These are phyloP conservation scores for Colletotrichum neosansevieriae DNA, from an alignment of 2,329 filamentous ascomycete species.

Conservation along the genomic window DNA sequence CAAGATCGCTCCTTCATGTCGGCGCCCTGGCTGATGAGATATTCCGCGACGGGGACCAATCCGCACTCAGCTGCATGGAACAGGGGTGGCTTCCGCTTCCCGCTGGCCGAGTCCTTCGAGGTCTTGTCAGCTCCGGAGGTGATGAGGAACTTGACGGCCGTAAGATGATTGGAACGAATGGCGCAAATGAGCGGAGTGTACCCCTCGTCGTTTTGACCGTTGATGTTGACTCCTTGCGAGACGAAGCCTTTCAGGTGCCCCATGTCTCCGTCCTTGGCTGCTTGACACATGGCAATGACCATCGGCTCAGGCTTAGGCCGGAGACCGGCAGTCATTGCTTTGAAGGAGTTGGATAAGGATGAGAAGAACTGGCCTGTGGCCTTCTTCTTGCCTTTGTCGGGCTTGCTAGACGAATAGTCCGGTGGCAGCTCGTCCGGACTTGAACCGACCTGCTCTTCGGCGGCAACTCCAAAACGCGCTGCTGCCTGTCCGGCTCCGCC, in stretches of 20 bases:
- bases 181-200: conserved; percentile 52
- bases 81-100: conserved; percentile 43
- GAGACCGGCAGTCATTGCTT: conserved; percentile 50
- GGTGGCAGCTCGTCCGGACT: background rate
- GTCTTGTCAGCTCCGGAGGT: conserved; percentile 47
- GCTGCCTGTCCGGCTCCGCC: conserved; percentile 5
- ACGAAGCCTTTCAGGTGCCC: conserved; percentile 50
- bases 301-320: conserved; percentile 52
- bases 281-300: conserved; percentile 52
- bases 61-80: conserved; percentile 43
- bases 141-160: conserved; percentile 50
- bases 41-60: conserved; percentile 30
- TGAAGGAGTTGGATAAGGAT: conserved; percentile 50
- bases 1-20: conserved; percentile 37
- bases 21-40: conserved; percentile 39
- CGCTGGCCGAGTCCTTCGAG: conserved; percentile 37
- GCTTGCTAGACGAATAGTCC: conserved; percentile 1
- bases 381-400: conserved; percentile 35
- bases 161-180: conserved; percentile 47
- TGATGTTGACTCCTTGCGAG: conserved; percentile 51
- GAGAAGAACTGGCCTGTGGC: conserved; percentile 42
- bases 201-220: conserved; percentile 52
- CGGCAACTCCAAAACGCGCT: background rate
- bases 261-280: conserved; percentile 49
- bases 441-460: background rate